Percentiles rank a stretch among this genome's conserved stretches.
Conservation (phyloP, 257 asterid genomes). For the Apocynum venetum region DNA sequence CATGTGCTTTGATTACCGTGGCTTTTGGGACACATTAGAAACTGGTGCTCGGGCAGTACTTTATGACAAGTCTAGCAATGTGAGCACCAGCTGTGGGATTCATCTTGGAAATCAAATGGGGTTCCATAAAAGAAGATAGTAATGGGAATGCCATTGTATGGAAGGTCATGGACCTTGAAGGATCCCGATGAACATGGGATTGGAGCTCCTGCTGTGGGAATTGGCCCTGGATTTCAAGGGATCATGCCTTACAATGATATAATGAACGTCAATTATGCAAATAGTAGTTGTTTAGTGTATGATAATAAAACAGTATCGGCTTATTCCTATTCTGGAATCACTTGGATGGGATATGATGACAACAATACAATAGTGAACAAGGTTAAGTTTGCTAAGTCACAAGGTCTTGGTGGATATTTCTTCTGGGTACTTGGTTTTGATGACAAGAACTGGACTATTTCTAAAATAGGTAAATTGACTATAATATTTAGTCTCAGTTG, state of each 20-base stretch:
- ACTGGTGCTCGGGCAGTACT: slow-evolving; percentile 55
- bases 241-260: slow-evolving; percentile 35
- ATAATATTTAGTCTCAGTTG: too few relatives aligned
- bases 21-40: slow-evolving; percentile 43
- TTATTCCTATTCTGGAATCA: slow-evolving; percentile 45
- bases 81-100: slow-evolving; percentile 59
- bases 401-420: slow-evolving; percentile 67
- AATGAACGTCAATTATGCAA: slow-evolving; percentile 31
- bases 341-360: slow-evolving; percentile 74
- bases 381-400: slow-evolving; percentile 45
- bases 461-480: slow-evolving; percentile 41
- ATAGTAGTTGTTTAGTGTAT: slow-evolving; percentile 41
- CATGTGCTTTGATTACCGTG: slow-evolving; percentile 44
- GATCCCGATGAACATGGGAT: slow-evolving; percentile 50
- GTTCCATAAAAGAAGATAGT: slow-evolving; percentile 35
- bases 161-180: slow-evolving; percentile 58
- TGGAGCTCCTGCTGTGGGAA: slow-evolving; percentile 50
- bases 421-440: slow-evolving; percentile 60
- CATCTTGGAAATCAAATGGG: slow-evolving; percentile 44
- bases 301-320: slow-evolving; percentile 49
- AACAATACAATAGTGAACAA: slow-evolving; percentile 27
- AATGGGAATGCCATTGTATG: slow-evolving; percentile 67
- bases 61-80: slow-evolving; percentile 39
- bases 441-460: slow-evolving; percentile 54
- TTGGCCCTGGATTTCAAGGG: slow-evolving; percentile 57